Evolutionary conservation across 2,329 filamentous ascomycete genomes (phyloP).

Genomic region (Thielaviopsis musarum): DNA sequence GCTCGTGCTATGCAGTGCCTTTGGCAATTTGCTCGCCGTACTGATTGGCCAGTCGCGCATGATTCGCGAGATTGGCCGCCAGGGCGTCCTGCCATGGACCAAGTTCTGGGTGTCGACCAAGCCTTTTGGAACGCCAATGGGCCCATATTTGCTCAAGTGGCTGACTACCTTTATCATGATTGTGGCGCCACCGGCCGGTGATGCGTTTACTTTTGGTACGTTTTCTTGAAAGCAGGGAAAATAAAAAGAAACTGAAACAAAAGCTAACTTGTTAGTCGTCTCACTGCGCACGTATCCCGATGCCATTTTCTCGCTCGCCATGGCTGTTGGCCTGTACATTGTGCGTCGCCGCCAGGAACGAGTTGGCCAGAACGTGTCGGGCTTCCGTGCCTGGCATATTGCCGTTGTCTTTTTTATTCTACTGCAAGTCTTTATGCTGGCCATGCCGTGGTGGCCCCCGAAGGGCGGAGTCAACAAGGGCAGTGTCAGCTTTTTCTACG

Average conservation of each 20-base stretch:
- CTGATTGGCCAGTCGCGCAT: slow-evolving; percentile 37
- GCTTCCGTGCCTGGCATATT: slow-evolving; percentile 42
- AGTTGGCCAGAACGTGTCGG: slow-evolving; percentile 28
- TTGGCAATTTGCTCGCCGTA: slow-evolving; percentile 41
- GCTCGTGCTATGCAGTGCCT: slow-evolving; percentile 37
- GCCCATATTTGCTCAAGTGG: slow-evolving; percentile 42
- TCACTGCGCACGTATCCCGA: slow-evolving; percentile 41
- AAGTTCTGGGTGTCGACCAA: slow-evolving; percentile 44
- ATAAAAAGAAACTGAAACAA: too few species aligned
- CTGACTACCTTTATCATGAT: slow-evolving; percentile 41
- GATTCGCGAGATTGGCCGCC: slow-evolving; percentile 42
- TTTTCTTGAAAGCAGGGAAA: too few species aligned
- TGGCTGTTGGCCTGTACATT: slow-evolving; percentile 40
- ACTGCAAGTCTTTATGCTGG: slow-evolving; percentile 42
- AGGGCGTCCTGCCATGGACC: slow-evolving; percentile 44
- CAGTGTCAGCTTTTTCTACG: slow-evolving; percentile 59
- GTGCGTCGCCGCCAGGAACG: slow-evolving; percentile 37
- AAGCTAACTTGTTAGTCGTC: slow-evolving; percentile 27
- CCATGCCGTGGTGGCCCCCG: slow-evolving; percentile 59
- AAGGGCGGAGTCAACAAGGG: slow-evolving; percentile 39
- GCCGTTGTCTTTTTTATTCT: slow-evolving; percentile 42
- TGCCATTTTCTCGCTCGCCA: slow-evolving; percentile 38
- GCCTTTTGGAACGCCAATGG: slow-evolving; percentile 46
- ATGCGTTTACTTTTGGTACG: slow-evolving; percentile 46
- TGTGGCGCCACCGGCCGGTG: slow-evolving; percentile 40